phyloP scores from a whole-genome alignment of 1,139 yeast species.

The Lizanozyma gosingica region DNA sequence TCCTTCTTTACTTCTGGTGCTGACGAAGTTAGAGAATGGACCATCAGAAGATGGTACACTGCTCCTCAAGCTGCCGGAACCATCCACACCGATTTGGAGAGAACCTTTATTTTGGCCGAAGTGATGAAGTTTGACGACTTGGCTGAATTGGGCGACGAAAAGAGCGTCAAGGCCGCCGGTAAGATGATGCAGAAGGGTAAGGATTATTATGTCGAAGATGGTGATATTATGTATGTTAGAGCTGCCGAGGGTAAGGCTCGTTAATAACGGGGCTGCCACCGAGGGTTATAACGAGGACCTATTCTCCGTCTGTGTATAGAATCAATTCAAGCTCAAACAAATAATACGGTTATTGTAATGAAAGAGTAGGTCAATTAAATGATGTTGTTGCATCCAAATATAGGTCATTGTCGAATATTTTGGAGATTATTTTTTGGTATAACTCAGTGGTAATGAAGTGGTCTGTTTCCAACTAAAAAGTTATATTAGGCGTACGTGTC shows the following conservation, averaged over 20 bases:
- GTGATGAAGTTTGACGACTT: conserved; percentile 44
- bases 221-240: conserved; percentile 89
- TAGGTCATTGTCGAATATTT: no score
- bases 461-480: no score
- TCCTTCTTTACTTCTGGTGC: conserved; percentile 84
- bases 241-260: conserved; percentile 91
- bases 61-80: conserved; percentile 91
- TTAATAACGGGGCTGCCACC: conserved; percentile 17
- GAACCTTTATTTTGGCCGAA: conserved; percentile 42
- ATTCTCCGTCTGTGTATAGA: no score
- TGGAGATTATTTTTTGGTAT: no score
- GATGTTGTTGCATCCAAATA: no score
- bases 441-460: no score
- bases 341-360: no score
- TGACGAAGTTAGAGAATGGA: conserved; percentile 85
- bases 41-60: conserved; percentile 73
- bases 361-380: no score
- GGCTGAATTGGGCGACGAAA: conserved; percentile 77
- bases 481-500: no score
- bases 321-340: no score
- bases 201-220: conserved; percentile 58
- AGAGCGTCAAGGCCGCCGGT: conserved; percentile 85
- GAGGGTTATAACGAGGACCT: no score
- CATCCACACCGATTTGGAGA: conserved; percentile 57
- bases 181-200: conserved; percentile 92